Evolutionary conservation across 768 basidiomycete species (phyloP), one percentile per base, ranked within the genome.

Genomic region (Coprinopsis sp.): DNA sequence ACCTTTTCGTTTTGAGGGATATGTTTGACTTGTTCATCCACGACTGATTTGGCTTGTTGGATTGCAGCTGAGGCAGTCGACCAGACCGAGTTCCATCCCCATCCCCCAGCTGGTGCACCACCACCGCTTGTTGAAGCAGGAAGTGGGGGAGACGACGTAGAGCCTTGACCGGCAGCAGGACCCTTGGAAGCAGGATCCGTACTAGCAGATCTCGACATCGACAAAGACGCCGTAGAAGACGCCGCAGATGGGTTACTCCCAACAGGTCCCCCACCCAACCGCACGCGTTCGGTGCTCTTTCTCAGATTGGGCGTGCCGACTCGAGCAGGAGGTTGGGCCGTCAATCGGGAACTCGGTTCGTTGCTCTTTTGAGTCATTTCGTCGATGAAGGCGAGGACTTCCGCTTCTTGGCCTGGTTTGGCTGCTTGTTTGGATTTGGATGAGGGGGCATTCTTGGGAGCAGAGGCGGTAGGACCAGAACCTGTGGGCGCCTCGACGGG

Each of bases 21-120:
- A 57, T 84, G 74, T 71, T 92, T 92, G 47, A 94, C 92, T 60
- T 91, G 89, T 60, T 95, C 94, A 55, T 97, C 94, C 1, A 96
- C 94, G 12, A 81, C 91, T 22, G 81, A 75, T 63, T 76, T 82
- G 4, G 94, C 93, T 60, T 93, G 89, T 59, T 92, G 86, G 37
- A 95, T 75, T 16, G 87, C 93, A 31, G 83, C 79, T 36, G 87
- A 86, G 28, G 93, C 93, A 33, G 79, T 84, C 5, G 72, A 83
- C 93, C 93, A 96, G n/a, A 91, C 87, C 21, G 71, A 83, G 1
- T 87, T 82, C 89, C 93, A 93, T 23, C 86, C 89, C 79, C 87
- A 90, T 4, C 71, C 64, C 31, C 71, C 73, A n/a, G n/a, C n/a
- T n/a, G n/a, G n/a, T n/a, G n/a, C n/a, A 13, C 41, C 50, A 46